Evolutionary conservation across 305 asterid species (phyloP).

Genomic region (Solanum hybrid): DNA sequence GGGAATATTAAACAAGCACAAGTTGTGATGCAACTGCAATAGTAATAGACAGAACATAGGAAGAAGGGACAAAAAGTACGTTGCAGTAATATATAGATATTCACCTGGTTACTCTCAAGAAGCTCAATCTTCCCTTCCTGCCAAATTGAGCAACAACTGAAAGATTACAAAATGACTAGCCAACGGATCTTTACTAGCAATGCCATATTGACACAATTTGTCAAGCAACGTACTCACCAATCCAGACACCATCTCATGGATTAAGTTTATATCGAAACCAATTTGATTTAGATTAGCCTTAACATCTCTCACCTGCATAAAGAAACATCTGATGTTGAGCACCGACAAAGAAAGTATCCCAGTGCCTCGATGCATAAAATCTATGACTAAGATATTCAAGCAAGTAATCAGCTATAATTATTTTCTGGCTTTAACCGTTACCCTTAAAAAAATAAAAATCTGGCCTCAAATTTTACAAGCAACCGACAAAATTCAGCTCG

Average conservation of each 20-base stretch:
- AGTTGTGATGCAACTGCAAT: not conserved
- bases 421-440: not conserved
- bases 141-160: not conserved
- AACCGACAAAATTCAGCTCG: not conserved
- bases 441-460: not conserved
- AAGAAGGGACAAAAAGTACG: not conserved
- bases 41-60: not conserved
- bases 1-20: not conserved
- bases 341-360: not conserved
- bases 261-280: constrained; percentile 49
- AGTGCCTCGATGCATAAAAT: not conserved
- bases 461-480: not conserved
- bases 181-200: not conserved
- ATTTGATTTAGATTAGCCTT: constrained; percentile 57
- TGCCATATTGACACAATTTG: not conserved
- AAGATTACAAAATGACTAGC: not conserved
- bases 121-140: constrained; percentile 77
- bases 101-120: constrained; percentile 78
- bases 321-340: not conserved
- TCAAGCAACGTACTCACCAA: constrained; percentile 38
- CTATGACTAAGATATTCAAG: not conserved
- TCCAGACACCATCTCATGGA: constrained; percentile 66
- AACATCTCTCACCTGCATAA: constrained; percentile 57
- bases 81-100: not conserved
- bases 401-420: not conserved